Evolutionary conservation across 2,329 filamentous ascomycete genomes (phyloP).

Genomic region (Polytolypa hystricis): DNA sequence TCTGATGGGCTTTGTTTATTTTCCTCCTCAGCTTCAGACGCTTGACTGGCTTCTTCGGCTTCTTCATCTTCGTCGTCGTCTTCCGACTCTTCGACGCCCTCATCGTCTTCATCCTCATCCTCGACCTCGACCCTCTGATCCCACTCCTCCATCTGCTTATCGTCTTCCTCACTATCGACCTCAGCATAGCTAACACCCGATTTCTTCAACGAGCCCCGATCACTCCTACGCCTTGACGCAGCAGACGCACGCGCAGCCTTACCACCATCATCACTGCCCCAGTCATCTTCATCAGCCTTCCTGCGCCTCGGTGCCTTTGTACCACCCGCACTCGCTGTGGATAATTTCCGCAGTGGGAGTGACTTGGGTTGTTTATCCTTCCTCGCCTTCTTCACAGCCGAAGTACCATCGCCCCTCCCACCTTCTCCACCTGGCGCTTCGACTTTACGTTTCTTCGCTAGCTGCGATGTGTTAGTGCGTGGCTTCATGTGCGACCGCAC

Average conservation of each 20-base stretch:
- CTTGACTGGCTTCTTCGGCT: constrained; percentile 4
- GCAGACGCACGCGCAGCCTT: constrained; percentile 25
- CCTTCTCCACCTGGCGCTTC: constrained; percentile 19
- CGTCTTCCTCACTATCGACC: constrained; percentile 34
- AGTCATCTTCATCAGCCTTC: constrained; percentile 29
- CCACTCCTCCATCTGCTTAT: constrained; percentile 31
- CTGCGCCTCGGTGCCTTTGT: constrained; percentile 25
- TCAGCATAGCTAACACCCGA: constrained; percentile 34
- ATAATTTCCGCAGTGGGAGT: constrained; percentile 24
- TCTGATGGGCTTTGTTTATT: background rate
- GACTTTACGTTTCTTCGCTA: constrained; percentile 33
- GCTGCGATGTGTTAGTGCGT: constrained; percentile 29
- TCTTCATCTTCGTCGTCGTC: constrained; percentile 14
- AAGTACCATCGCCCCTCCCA: constrained; percentile 14
- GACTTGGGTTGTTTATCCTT: constrained; percentile 19
- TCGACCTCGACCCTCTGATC: constrained; percentile 20
- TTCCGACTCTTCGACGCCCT: constrained; percentile 14
- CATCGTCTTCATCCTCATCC: constrained; percentile 19
- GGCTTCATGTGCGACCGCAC: constrained; percentile 60
- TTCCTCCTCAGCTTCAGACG: constrained; percentile 5
- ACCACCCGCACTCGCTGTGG: constrained; percentile 16
- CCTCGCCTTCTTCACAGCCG: constrained; percentile 21
- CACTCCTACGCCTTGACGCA: constrained; percentile 29
- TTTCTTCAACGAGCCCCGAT: constrained; percentile 23
- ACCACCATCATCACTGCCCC: constrained; percentile 33